These are phyloP conservation scores for Xylariaceae sp. DNA, from an alignment of 2,329 filamentous ascomycete genomes.

Conservation along the genomic window DNA sequence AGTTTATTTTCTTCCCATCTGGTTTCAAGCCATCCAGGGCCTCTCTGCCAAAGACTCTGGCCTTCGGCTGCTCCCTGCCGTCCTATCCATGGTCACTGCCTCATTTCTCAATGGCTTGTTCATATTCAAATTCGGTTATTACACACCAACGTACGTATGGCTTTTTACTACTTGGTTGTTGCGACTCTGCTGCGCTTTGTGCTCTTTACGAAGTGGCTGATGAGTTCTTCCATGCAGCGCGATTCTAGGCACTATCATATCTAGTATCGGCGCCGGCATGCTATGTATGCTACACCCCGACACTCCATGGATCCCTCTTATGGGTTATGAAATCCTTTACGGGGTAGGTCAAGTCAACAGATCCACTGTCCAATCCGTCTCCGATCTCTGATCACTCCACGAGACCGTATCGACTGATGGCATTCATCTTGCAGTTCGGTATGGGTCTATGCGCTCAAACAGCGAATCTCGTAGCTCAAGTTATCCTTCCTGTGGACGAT, in stretches of 20 bases:
- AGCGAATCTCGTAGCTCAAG: conserved; percentile 44
- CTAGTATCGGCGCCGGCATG: conserved; percentile 38
- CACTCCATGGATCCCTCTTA: conserved; percentile 32
- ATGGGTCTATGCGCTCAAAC: conserved; percentile 40
- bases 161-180: background rate
- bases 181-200: background rate
- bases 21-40: conserved; percentile 44
- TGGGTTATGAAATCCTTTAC: conserved; percentile 40
- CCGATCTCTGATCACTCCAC: too few relatives aligned
- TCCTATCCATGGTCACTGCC: conserved; percentile 39
- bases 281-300: conserved; percentile 38
- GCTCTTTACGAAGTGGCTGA: background rate
- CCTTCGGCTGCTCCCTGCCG: conserved; percentile 39
- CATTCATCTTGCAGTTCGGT: conserved; percentile 33
- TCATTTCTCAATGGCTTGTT: conserved; percentile 38
- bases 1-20: conserved; percentile 46
- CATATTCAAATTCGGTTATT: conserved; percentile 39
- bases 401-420: conserved; percentile 2
- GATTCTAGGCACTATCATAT: conserved; percentile 35
- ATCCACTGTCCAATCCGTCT: background rate
- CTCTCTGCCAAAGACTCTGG: conserved; percentile 39
- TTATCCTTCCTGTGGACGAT: conserved; percentile 38
- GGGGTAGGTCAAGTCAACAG: conserved; percentile 10
- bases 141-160: conserved; percentile 35
- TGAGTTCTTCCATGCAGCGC: conserved; percentile 21